Conservation (phyloP, 257 asterid genomes). For the Scutellaria galericulata region DNA sequence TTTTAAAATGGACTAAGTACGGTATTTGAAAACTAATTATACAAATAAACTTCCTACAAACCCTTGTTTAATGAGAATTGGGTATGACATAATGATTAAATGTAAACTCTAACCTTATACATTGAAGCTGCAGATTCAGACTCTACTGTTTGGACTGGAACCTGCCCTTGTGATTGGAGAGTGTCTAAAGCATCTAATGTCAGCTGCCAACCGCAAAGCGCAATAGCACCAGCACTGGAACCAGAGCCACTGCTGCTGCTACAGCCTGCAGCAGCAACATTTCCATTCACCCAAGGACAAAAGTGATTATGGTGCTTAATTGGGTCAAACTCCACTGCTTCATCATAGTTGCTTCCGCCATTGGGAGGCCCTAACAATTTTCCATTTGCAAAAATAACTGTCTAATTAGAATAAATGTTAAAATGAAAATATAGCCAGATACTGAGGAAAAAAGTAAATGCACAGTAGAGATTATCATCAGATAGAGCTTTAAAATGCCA, state of each 20-base stretch:
- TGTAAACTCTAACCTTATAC: constrained; percentile 67
- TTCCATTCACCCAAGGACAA: constrained; percentile 99
- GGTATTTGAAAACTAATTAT: no score
- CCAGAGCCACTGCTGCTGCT: constrained; percentile 76
- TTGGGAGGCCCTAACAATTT: constrained; percentile 71
- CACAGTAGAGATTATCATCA: constrained; percentile 16
- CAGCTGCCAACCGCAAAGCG: constrained; percentile 96
- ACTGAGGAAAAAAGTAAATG: constrained; percentile 2
- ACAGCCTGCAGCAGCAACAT: constrained; percentile 99
- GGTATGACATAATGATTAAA: no score
- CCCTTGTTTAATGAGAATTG: no score
- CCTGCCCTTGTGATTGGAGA: constrained; percentile 82
- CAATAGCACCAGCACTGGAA: constrained; percentile 72
- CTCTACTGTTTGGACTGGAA: constrained; percentile 87
- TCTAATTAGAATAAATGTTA: constrained; percentile 21
- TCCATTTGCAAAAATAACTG: constrained; percentile 34
- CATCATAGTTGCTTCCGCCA: constrained; percentile 94
- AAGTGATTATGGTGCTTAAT: constrained; percentile 86
- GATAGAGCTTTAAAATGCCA: constrained; percentile 17
- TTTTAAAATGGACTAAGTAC: no score
- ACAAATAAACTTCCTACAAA: no score
- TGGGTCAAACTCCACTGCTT: constrained; percentile 89
- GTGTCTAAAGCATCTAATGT: constrained; percentile 96
- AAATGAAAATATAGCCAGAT: constrained; percentile 13
- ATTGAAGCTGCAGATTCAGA: constrained; percentile 99